Evolutionary conservation across 352 stramenopile genomes (phyloP), one percentile per base, ranked within the genome.

Genomic region (Pythium grandisporangium): DNA sequence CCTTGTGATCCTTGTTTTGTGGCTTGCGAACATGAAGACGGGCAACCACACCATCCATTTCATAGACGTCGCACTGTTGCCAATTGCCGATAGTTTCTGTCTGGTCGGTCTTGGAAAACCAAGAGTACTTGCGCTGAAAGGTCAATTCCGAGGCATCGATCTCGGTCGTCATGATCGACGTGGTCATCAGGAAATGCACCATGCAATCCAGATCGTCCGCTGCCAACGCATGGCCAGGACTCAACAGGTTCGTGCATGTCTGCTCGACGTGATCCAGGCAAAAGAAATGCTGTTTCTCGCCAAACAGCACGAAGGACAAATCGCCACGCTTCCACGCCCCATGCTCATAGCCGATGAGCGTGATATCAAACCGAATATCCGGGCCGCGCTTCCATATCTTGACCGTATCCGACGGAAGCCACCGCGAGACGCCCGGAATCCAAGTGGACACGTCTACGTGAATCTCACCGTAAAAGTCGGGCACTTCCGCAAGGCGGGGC

Each of bases 371-470:
- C 30, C 76, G 66, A 21, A 86, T 64, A 32, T 86, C 53, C 27
- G 58, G 38, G 3, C 47, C 62, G 11, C 66, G 63, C 51, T 89
- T 89, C 72, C 72, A 86, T 35, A 89, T 86, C 51, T 70, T 83
- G 17, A 89, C 51, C 3, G 67, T 81, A 48, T 89, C 72, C 2
- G 70, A 84, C 8, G 75, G 75, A 25, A 89, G 51, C 63, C 63
- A 84, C 23, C 63, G 66, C 33, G 72, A 86, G 13, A 84, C 55
- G 6, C 74, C 72, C 1, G 75, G 75, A 17, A 89, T 65, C 75
- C 75, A 86, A 8, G 75, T 81, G 20, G 72, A 69, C 25, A 89
- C 51, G 32, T 86, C 72, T 14, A 89, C 58, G 8, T 61, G 57
- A 27, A 86, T 69, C 46, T 83, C 66, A 33, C 65, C 73, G 45